These are phyloP conservation scores for Erodium maritimum DNA, from an alignment of 345 rosid genomes.

Conservation along the genomic window DNA sequence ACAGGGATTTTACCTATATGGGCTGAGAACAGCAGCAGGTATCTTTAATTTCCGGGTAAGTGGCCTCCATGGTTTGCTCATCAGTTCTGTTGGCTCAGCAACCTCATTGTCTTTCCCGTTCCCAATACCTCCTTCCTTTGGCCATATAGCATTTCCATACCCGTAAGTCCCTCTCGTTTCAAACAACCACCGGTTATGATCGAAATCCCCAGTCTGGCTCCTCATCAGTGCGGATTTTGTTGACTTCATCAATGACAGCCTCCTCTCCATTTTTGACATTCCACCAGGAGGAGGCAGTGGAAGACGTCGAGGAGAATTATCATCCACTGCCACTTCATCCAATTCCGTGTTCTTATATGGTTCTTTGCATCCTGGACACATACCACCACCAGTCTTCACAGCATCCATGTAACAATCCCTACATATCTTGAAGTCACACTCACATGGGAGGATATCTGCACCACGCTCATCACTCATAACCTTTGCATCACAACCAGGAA, in stretches of 20 bases:
- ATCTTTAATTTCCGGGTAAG: slow-evolving; percentile 18
- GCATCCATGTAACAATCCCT: slow-evolving; percentile 30
- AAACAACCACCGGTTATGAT: slow-evolving; percentile 16
- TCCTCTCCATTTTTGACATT: slow-evolving; percentile 12
- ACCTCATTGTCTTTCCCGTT: slow-evolving; percentile 4
- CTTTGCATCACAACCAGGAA: slow-evolving; percentile 30
- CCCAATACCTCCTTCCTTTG: slow-evolving; percentile 8
- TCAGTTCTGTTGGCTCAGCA: slow-evolving; percentile 12
- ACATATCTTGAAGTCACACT: slow-evolving; percentile 41
- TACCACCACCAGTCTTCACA: slow-evolving; percentile 19
- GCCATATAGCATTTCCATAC: slow-evolving; percentile 21
- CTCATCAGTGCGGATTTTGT: slow-evolving; percentile 10
- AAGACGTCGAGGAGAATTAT: slow-evolving; percentile 1
- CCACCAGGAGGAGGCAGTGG: slow-evolving; percentile 4
- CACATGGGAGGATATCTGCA: slow-evolving; percentile 23
- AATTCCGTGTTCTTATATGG: slow-evolving; percentile 21
- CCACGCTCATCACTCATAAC: slow-evolving; percentile 26
- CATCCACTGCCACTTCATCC: slow-evolving; percentile 7
- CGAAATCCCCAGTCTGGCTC: slow-evolving; percentile 14
- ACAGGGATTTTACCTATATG: slow-evolving; percentile 13
- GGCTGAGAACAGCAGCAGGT: slow-evolving; percentile 12
- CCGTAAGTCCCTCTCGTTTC: slow-evolving; percentile 21
- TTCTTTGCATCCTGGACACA: slow-evolving; percentile 44
- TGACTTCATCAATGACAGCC: slow-evolving; percentile 13
- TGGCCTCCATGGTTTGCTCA: slow-evolving; percentile 20